Base-by-base conservation (phyloP, 2,329 filamentous ascomycete species). In the Mycocentrospora acerina region DNA sequence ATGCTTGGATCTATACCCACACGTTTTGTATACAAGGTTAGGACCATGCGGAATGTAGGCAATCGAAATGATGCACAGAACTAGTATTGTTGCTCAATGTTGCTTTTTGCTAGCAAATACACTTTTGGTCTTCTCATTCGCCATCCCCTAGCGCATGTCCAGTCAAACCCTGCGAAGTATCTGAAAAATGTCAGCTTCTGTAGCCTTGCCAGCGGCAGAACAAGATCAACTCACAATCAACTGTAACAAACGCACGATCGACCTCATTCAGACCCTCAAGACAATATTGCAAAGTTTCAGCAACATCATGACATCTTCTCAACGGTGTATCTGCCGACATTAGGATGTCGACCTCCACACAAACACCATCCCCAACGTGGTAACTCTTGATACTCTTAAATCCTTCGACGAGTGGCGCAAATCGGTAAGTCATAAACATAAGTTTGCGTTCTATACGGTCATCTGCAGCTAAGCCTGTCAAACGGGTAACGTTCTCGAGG, bases 271-370 rank as follows among this genome's bases (percentile, higher is more conserved):
- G 36, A 0, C 75, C 77, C 48, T 82, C 79, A 16, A 72, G 60
- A 46, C 80, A 82, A 57, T 83, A 83, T 62, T 83, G 80, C 49
- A 84, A 55, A 3, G 79, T 82, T 67, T 84, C 80, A 0, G 78
- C 77, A 27, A 83, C 68, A 58, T 84, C 80, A 46, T 84, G 80
- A 11, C 71, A 73, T 35, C 68, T 70, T 29, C 72, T 71, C 35
- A 83, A 51, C 33, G 69, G 74, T 26, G 74, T 76, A 31, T 75
- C 69, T 49, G 76, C 73, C 29, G 77, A 73, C 49, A 83, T 65
- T 24, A 84, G 62, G 14, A 83, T 71, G 48, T 83, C 80, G 15
- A 80, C 75, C 57, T 84, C 80, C 0, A 80, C 79, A 71, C 80
- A 83, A 1, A 83, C 70, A 6, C 79, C 79, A 51, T 84, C 80